phyloP scores from a whole-genome alignment of 768 basidiomycete genomes.

The Tylopilus sp. region DNA sequence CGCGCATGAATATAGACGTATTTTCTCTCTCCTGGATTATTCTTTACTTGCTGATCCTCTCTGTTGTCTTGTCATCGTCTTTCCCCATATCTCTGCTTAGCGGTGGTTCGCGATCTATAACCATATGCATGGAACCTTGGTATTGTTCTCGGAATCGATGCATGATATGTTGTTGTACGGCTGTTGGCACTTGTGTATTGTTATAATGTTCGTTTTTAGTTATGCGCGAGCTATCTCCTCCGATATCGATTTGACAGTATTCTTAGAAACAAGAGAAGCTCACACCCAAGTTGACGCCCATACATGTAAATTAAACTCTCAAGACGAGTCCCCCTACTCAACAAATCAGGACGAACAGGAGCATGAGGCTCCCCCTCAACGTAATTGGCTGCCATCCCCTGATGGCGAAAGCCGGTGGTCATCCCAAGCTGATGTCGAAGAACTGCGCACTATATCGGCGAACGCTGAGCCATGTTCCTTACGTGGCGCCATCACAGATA shows the following conservation, averaged over 20 bases:
- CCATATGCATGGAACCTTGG: neutral
- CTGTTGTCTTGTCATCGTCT: neutral
- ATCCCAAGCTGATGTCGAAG: conserved; percentile 27
- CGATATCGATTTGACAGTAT: neutral
- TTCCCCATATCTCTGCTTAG: neutral
- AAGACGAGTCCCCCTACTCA: neutral
- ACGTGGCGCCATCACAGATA: conserved; percentile 17
- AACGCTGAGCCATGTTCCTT: neutral
- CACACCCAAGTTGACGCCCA: neutral
- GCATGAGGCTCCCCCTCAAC: conserved; percentile 17
- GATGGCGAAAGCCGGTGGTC: conserved; percentile 11
- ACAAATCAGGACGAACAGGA: conserved; percentile 3
- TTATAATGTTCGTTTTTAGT: conserved; percentile 17
- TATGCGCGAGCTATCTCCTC: conserved; percentile 2
- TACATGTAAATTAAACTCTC: neutral
- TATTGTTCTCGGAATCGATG: neutral
- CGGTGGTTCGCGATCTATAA: neutral
- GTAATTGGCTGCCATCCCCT: conserved; percentile 5
- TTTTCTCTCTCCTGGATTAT: neutral
- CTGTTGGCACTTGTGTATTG: conserved; percentile 22
- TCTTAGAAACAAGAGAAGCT: neutral
- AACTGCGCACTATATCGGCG: neutral
- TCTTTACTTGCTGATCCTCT: neutral
- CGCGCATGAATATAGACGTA: conserved; percentile 23
- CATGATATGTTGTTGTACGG: conserved; percentile 11